A percentile compares a stretch with the other conserved stretches of the same genome.
These are phyloP conservation scores for Podochytrium sp. DNA, from an alignment of 192 early-diverging fungal genomes.

Conservation along the genomic window DNA sequence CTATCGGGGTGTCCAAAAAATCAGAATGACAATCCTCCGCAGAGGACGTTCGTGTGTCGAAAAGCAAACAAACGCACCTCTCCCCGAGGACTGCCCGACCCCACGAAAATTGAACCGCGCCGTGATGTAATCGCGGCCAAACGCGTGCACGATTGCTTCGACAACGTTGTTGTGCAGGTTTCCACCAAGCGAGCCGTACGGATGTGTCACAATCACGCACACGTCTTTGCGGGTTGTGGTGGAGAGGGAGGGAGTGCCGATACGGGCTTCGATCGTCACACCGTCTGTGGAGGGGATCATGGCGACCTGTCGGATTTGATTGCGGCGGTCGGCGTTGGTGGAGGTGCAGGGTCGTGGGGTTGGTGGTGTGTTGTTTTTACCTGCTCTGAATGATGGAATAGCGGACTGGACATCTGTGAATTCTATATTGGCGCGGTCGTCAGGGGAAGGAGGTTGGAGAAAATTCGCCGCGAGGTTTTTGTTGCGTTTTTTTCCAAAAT, in stretches of 20 bases:
- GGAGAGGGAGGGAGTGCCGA: slow-evolving; percentile 7
- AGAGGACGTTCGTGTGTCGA: background rate
- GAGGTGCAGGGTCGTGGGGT: no score
- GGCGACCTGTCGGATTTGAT: slow-evolving; percentile 14
- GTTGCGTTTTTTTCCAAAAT: no score
- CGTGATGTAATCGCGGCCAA: slow-evolving; percentile 15
- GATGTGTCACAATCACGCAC: slow-evolving; percentile 33
- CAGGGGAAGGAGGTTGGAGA: no score
- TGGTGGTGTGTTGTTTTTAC: no score
- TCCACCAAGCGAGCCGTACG: slow-evolving; percentile 31
- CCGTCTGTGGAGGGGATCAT: slow-evolving; percentile 15
- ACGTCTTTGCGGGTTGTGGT: slow-evolving; percentile 14
- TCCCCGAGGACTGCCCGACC: slow-evolving; percentile 22
- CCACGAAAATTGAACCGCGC: slow-evolving; percentile 35
- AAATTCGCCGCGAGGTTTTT: no score
- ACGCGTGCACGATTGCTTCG: slow-evolving; percentile 2
- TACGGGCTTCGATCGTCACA: slow-evolving; percentile 24
- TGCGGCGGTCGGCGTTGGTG: background rate
- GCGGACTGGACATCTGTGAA: background rate
- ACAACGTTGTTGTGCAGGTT: slow-evolving; percentile 35
- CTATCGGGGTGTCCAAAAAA: background rate
- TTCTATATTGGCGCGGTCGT: no score
- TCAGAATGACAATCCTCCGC: background rate
- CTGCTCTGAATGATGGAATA: background rate
- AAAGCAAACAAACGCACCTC: slow-evolving; percentile 4